Base-by-base conservation (phyloP, 2,329 filamentous ascomycete genomes). In the Cyphellophora attinorum region DNA sequence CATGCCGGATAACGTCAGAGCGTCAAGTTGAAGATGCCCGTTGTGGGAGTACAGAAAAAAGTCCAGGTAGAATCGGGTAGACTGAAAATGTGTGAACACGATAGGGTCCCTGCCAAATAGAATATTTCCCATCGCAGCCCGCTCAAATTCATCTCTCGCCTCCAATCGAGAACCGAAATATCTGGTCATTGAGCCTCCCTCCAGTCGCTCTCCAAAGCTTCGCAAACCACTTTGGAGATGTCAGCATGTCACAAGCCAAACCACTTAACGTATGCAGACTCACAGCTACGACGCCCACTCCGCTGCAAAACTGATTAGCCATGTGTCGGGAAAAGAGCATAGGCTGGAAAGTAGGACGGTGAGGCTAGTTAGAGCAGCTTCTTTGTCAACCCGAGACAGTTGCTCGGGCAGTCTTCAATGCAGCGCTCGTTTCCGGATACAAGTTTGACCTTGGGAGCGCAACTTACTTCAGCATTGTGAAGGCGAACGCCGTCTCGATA, bases 111-210 rank as follows among this genome's bases (percentile, higher is more conserved):
- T 25, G n/a, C n/a, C 21, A 25, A 8, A 25, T 8, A 8, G 8
- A 25, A 25, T 25, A 25, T n/a, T n/a, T 25, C 21, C 21, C 8
- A 8, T n/a, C 21, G n/a, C 8, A 25, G 21, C 21, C 8, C n/a
- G 21, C 21, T 25, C n/a, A 8, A n/a, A 8, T 25, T 31, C 29
- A 31, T 19, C 14, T 15, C 49, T 76, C 72, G 10, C 72, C 71
- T 8, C 73, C 71, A 37, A 76, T 53, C 19, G 64, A 60, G 45
- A 72, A 72, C 19, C 59, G 59, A 33, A 73, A 70, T 14, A 65
- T 52, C n/a, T 53, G 51, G 39, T 66, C 57, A 47, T 68, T 68
- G 6, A 71, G 39, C 39, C 51, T 65, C 0, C 70, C 70, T 2
- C 61, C 56, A 0, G 70, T 73, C 4, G 51, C 52, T n/a, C 63